Evolutionary conservation across 805 yeast genomes (phyloP).

Genomic region (Candida endomychidarum): DNA sequence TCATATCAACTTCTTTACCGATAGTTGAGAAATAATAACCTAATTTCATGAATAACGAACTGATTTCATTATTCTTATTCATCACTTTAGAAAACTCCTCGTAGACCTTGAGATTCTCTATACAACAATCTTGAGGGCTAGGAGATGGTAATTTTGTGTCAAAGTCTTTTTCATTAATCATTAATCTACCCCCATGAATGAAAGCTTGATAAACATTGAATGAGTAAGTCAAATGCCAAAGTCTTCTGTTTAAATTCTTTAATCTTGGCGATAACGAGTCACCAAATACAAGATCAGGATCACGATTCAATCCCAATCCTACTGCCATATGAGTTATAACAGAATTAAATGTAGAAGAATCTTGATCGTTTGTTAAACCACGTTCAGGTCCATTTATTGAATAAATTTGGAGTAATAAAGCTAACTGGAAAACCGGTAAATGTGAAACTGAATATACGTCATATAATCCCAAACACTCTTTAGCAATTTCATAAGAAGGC

Average conservation of each 20-base stretch:
- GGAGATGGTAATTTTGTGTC: slow-evolving; percentile 29
- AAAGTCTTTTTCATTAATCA: slow-evolving; percentile 24
- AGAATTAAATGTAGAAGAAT: slow-evolving; percentile 48
- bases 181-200: slow-evolving; percentile 30
- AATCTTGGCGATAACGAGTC: slow-evolving; percentile 16
- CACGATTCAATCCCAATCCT: slow-evolving; percentile 68
- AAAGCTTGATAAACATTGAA: slow-evolving; percentile 25
- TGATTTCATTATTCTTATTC: neutral
- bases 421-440: slow-evolving; percentile 52
- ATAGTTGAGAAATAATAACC: slow-evolving; percentile 2
- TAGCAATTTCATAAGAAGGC: slow-evolving; percentile 30
- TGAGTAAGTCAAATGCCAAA: slow-evolving; percentile 31
- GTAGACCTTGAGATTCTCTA: slow-evolving; percentile 21
- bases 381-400: slow-evolving; percentile 48
- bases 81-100: slow-evolving; percentile 23
- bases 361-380: no score
- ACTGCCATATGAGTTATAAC: slow-evolving; percentile 63
- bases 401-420: slow-evolving; percentile 51
- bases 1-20: slow-evolving; percentile 2
- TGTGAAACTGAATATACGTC: slow-evolving; percentile 38
- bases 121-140: slow-evolving; percentile 33
- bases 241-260: slow-evolving; percentile 30
- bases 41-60: neutral
- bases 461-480: slow-evolving; percentile 35
- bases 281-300: slow-evolving; percentile 51